Evolutionary conservation across 1,139 yeast species (phyloP).

Genomic region (Geotrichum carabidarum): DNA sequence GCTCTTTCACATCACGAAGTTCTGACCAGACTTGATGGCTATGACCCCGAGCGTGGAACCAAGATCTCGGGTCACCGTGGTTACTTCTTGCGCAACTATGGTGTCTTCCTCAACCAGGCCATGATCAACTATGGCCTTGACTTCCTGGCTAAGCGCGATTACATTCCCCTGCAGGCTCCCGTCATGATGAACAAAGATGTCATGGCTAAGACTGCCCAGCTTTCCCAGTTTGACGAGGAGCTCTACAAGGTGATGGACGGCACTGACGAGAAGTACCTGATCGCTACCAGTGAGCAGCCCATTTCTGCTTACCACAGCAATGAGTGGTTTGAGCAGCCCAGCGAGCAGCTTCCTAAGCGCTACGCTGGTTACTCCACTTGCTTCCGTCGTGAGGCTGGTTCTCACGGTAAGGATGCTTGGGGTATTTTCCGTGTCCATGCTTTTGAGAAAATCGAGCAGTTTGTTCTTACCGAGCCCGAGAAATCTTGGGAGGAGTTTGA

Average conservation of each 20-base stretch:
- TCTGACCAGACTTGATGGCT: constrained; percentile 88
- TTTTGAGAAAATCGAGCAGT: constrained; percentile 94
- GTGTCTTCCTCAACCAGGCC: constrained; percentile 97
- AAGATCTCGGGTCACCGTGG: constrained; percentile 98
- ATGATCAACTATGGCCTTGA: constrained; percentile 90
- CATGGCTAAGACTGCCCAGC: constrained; percentile 98
- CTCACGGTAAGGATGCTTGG: constrained; percentile 99
- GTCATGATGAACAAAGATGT: constrained; percentile 99
- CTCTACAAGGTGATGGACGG: constrained; percentile 95
- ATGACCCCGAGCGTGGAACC: constrained; percentile 98
- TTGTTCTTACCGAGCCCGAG: constrained; percentile 92
- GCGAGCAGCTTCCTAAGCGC: constrained; percentile 86
- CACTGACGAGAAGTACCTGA: constrained; percentile 91
- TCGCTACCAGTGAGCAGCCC: constrained; percentile 99
- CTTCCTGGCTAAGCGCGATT: constrained; percentile 74
- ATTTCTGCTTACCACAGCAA: constrained; percentile 95
- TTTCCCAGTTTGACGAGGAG: constrained; percentile 96
- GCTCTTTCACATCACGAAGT: constrained; percentile 92
- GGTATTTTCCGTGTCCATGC: constrained; percentile 99
- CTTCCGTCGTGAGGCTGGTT: constrained; percentile 99
- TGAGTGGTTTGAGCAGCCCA: constrained; percentile 98
- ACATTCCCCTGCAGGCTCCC: constrained; percentile 93
- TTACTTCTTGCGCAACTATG: constrained; percentile 87
- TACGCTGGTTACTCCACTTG: constrained; percentile 98
- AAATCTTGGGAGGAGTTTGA: constrained; percentile 97